phyloP scores from a whole-genome alignment of 176 grass and related monocot species.

The Oryza rufipogon region DNA sequence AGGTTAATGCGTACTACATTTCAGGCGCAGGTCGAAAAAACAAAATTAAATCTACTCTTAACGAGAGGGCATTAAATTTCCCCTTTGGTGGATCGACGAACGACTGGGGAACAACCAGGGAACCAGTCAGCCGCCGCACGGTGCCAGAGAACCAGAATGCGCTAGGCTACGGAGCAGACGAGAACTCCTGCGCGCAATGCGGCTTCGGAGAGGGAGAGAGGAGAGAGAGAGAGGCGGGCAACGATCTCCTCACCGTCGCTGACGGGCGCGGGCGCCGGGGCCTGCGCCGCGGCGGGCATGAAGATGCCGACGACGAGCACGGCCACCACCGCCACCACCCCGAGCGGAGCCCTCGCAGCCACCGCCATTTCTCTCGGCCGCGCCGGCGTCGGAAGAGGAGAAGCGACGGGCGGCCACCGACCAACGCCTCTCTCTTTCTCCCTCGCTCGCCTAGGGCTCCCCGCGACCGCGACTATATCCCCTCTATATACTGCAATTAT shows the following conservation, averaged over 20 bases:
- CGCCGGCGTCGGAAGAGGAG: constrained; percentile 26
- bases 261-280: constrained; percentile 46
- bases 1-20: background rate
- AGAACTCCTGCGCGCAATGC: background rate
- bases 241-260: constrained; percentile 45
- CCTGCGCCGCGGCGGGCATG: constrained; percentile 38
- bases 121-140: background rate
- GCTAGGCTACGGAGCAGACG: background rate
- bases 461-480: background rate
- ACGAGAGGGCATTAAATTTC: background rate
- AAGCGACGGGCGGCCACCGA: background rate
- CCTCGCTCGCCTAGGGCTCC: background rate
- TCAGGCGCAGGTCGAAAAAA: background rate
- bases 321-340: constrained; percentile 31
- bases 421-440: too few species aligned
- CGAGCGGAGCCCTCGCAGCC: constrained; percentile 19
- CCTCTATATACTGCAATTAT: background rate
- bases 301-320: constrained; percentile 49
- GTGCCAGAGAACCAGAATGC: background rate
- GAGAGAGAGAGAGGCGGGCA: too few species aligned
- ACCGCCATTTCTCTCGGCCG: constrained; percentile 36
- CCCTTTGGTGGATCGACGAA: background rate
- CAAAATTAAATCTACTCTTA: background rate
- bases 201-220: background rate
- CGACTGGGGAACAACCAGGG: background rate